These are phyloP conservation scores for Colletotrichum tabaci DNA, from an alignment of 2,329 filamentous ascomycete genomes.

Conservation along the genomic window DNA sequence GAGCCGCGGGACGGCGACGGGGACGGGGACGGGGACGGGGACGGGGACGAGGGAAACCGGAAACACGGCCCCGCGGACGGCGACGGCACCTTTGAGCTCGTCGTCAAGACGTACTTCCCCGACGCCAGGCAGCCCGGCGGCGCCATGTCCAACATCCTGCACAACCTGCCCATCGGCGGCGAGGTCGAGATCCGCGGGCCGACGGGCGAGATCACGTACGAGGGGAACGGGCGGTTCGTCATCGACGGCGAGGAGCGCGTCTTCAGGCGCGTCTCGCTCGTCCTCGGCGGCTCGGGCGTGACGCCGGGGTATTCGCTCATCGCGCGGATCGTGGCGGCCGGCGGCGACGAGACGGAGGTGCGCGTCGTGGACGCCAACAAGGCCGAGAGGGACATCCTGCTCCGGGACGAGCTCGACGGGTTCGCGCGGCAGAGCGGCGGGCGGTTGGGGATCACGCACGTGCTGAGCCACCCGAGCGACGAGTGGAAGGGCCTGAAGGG, in stretches of 20 bases:
- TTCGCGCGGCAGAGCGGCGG: conserved; percentile 55
- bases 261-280: conserved; percentile 62
- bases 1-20: background rate
- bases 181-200: conserved; percentile 67
- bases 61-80: conserved; percentile 46
- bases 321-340: conserved; percentile 54
- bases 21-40: no score
- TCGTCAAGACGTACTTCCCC: conserved; percentile 68
- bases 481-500: conserved; percentile 63
- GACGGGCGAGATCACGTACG: conserved; percentile 65
- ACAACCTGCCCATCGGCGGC: conserved; percentile 63
- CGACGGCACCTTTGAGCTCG: conserved; percentile 63
- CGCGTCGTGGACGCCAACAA: conserved; percentile 65
- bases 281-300: conserved; percentile 66
- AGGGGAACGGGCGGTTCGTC: conserved; percentile 60
- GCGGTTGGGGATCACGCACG: conserved; percentile 61
- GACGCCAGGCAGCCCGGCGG: conserved; percentile 63
- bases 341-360: conserved; percentile 55
- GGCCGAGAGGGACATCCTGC: conserved; percentile 61
- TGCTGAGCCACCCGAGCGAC: conserved; percentile 60
- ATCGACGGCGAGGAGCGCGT: conserved; percentile 57
- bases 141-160: conserved; percentile 68
- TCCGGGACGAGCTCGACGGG: conserved; percentile 58
- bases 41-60: background rate
- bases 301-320: conserved; percentile 68